Evolutionary conservation across 2,329 filamentous ascomycete species (phyloP).

Genomic region (Fusarium temperatum): DNA sequence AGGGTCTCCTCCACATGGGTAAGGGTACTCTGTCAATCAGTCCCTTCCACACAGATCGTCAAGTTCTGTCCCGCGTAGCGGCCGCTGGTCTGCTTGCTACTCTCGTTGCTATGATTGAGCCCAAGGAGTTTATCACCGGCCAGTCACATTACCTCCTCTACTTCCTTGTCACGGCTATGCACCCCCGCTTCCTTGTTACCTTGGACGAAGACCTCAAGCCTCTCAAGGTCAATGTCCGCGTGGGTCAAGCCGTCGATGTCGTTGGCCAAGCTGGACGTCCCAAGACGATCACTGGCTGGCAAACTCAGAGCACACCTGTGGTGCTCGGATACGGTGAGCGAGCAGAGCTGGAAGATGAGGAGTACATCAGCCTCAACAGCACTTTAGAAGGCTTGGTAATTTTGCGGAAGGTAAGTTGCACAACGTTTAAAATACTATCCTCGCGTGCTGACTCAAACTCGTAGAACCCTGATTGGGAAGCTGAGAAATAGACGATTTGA

Average conservation of each 20-base stretch:
- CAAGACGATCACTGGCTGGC: constrained; percentile 99
- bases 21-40: constrained; percentile 96
- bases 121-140: constrained; percentile 80
- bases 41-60: constrained; percentile 99
- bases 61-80: constrained; percentile 91
- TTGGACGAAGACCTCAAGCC: constrained; percentile 95
- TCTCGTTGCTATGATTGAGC: constrained; percentile 92
- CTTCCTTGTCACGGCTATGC: constrained; percentile 96
- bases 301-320: constrained; percentile 99
- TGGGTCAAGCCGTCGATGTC: constrained; percentile 97
- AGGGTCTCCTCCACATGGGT: constrained; percentile 98
- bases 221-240: constrained; percentile 92
- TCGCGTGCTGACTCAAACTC: constrained; percentile 21
- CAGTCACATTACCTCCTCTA: constrained; percentile 92
- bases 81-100: constrained; percentile 90
- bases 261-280: constrained; percentile 96
- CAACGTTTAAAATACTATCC: neutral
- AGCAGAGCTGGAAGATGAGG: constrained; percentile 95
- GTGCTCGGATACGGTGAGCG: constrained; percentile 93
- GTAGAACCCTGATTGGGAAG: constrained; percentile 54
- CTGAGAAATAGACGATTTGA: constrained; percentile 46
- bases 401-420: constrained; percentile 82
- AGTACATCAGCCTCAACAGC: constrained; percentile 92
- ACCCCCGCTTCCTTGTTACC: constrained; percentile 94
- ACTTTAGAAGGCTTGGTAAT: constrained; percentile 96